phyloP scores from a whole-genome alignment of 164 flowering plant species.

The Chimonanthus salicifolius region DNA sequence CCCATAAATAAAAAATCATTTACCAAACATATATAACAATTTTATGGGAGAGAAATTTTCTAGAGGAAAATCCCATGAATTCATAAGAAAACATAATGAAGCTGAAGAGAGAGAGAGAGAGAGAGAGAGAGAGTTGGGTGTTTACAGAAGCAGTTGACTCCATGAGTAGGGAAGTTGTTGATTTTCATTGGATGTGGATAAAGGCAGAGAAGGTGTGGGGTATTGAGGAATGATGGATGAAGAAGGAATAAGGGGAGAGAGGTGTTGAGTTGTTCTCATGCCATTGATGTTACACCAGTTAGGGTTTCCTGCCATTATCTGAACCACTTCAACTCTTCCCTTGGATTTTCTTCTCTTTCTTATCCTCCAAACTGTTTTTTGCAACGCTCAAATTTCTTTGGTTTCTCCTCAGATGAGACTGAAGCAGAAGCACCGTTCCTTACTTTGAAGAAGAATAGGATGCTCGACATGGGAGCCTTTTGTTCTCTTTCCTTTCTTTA shows the following conservation, averaged over 20 bases:
- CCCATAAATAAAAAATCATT: neutral
- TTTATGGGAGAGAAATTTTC: neutral
- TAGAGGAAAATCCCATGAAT: neutral
- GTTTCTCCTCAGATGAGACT: conserved; percentile 15
- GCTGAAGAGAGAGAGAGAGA: conserved; percentile 15
- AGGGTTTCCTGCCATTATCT: conserved; percentile 72
- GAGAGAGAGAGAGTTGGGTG: conserved; percentile 9
- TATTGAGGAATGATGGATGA: conserved; percentile 12
- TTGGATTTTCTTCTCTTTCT: conserved; percentile 2
- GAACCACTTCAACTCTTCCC: conserved; percentile 47
- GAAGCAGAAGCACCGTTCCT: conserved; percentile 8
- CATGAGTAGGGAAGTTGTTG: conserved; percentile 63
- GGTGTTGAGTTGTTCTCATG: conserved; percentile 35
- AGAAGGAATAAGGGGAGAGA: conserved; percentile 19
- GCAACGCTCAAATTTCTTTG: neutral
- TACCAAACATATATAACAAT: neutral
- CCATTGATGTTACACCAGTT: conserved; percentile 64
- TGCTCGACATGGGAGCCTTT: neutral
- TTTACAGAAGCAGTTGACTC: conserved; percentile 75
- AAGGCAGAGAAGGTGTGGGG: conserved; percentile 9
- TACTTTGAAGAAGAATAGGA: neutral
- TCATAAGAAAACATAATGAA: neutral
- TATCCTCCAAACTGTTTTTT: neutral
- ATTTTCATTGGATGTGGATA: conserved; percentile 15
- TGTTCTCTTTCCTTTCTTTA: neutral